Evolutionary conservation across 257 asterid genomes (phyloP), one percentile per base, ranked within the genome.

Genomic region (Jaltomata sinuosa): DNA sequence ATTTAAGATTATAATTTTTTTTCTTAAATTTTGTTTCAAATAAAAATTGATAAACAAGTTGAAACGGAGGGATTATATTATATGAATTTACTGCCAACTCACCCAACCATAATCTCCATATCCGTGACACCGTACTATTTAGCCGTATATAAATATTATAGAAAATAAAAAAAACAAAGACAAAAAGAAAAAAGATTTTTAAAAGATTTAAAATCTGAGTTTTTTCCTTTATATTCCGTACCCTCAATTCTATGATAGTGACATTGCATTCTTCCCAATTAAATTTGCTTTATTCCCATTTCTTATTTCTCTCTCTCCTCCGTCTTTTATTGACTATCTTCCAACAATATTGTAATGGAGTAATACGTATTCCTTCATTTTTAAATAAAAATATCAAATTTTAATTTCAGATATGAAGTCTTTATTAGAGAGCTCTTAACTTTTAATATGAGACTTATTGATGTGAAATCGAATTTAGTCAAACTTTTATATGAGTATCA

Each of bases 71-170:
- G 11, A 40, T 40, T 40, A 40, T 8, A 57, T 61, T 29, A 31
- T 3, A 65, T 65, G 7, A 67, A 0, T 42, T 76, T 76, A 76
- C 61, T 47, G 61, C 34, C 61, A 29, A 76, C 61, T 76, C 61
- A 45, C 4, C 61, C 61, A 25, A 76, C 27, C 40, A 47, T 42
- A 76, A 27, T 45, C 77, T 47, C 2, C 55, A n/a, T 80, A 80
- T 80, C 74, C 74, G 84, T 38, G 74, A 38, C 54, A 80, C 71
- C 84, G 74, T 80, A 80, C 74, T 8, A 18, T 57, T 80, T 80
- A 80, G 38, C 53, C 18, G 18, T 27, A 76, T 76, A 22, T 25
- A 57, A 47, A 16, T 42, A 61, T 57, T 32, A 2, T n/a, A n/a
- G n/a, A 1, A 31, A 8, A 32, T 3, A 40, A 34, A 11, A 57